Percentiles rank a stretch among this genome's conserved stretches.
phyloP scores from a whole-genome alignment of 1,284 basidiomycete species.

The Irpex sp. region DNA sequence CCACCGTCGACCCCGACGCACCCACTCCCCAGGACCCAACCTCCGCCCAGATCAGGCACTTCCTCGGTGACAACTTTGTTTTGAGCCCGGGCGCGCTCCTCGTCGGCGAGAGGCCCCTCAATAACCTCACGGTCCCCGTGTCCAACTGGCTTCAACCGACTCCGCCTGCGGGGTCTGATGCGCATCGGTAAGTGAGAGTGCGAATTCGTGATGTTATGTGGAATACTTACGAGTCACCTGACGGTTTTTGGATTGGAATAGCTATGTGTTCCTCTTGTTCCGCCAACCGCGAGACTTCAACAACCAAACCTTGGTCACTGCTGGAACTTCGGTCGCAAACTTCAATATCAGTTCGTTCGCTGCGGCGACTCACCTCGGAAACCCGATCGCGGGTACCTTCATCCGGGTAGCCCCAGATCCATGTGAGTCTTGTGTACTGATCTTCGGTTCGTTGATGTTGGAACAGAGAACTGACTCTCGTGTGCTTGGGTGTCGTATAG shows the following conservation, averaged over 20 bases:
- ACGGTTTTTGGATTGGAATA: conserved; percentile 10
- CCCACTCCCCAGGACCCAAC: conserved; percentile 44
- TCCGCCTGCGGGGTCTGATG: conserved; percentile 46
- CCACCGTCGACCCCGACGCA: conserved; percentile 46
- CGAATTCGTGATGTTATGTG: not conserved
- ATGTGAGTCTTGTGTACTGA: not conserved
- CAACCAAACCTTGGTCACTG: conserved; percentile 36
- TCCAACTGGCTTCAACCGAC: conserved; percentile 43
- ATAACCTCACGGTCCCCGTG: conserved; percentile 41
- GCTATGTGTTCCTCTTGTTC: conserved; percentile 45
- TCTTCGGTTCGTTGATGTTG: too few species aligned
- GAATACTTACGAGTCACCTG: not conserved
- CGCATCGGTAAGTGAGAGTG: conserved; percentile 40
- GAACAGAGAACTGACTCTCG: too few species aligned
- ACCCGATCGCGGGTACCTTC: conserved; percentile 46
- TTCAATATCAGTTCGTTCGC: conserved; percentile 48
- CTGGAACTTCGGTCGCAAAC: conserved; percentile 31
- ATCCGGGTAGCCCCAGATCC: conserved; percentile 29
- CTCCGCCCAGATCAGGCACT: conserved; percentile 44
- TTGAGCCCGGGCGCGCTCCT: conserved; percentile 1
- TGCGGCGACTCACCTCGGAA: conserved; percentile 35
- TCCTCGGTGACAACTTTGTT: conserved; percentile 43
- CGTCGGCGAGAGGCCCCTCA: conserved; percentile 20
- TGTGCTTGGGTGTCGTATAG: too few species aligned
- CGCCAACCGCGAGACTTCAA: conserved; percentile 41